Base-by-base conservation (phyloP, 2,329 filamentous ascomycete genomes). In the Talaromyces sp. region DNA sequence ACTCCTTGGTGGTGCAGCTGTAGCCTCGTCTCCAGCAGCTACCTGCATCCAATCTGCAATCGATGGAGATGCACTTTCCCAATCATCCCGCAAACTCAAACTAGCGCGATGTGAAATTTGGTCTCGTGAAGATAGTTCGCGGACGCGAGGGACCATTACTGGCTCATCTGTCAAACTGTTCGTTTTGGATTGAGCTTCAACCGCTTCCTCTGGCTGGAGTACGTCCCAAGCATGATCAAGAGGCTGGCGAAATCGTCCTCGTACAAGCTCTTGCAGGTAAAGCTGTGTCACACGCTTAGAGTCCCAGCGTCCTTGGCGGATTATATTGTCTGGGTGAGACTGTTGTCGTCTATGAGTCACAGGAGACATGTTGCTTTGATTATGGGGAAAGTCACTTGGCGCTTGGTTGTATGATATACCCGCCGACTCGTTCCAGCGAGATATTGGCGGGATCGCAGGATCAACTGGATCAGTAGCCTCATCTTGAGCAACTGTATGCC, bases 271-370 rank as follows among this genome's bases (percentile, higher is more conserved):
- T 60, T 82, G 78, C 5, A 85, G 69, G 67, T 83, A 85, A n/a
- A 82, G 75, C 62, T 82, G 80, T 3, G 80, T 82, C 2, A 81
- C 80, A 60, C 81, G 80, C 59, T 80, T 81, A 1, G 81, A 80
- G 56, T 82, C 80, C 79, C 81, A 85, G 35, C 79, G 77, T 8
- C 79, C 79, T 61, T 81, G 76, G 63, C 79, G 79, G n/a, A 80
- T 81, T 57, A 85, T 69, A 56, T 79, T 78, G 60, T 79, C 75
- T 5, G 71, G 68, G 54, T 74, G 69, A 56, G 78, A 74, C 56
- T 77, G 77, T 32, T 76, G 69, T 57, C 52, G 63, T 55, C 60
- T 68, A 54, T 69, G 72, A 60, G 61, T 74, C 26, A 74, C 77
- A 35, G 75, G 77, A 70, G 62, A 80, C 63, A 53, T 77, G 65